Percentiles rank a stretch among this genome's conserved stretches.
phyloP scores from a whole-genome alignment of 176 grass and related monocot species.

The Rhynchospora breviuscula region DNA sequence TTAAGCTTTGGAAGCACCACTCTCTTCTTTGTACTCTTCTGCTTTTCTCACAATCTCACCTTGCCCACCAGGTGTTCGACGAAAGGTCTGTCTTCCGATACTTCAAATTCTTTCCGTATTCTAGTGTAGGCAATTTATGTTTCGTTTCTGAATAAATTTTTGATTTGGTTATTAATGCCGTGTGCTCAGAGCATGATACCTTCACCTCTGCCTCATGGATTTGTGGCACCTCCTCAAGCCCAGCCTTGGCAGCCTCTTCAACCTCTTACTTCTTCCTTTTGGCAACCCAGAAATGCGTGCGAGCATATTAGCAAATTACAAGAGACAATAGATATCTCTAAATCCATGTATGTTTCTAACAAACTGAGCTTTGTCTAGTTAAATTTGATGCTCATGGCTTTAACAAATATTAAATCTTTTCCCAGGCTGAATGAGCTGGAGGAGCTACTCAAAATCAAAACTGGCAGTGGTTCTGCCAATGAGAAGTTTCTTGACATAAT shows the following conservation, averaged over 20 bases:
- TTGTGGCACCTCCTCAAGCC: conserved; percentile 18
- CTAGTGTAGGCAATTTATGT: not conserved
- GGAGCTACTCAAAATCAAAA: conserved; percentile 32
- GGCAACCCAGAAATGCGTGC: conserved; percentile 51
- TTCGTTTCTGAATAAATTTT: not conserved
- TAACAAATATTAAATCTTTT: not conserved
- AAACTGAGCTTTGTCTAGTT: not conserved
- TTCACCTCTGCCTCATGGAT: not conserved
- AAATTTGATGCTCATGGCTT: not conserved
- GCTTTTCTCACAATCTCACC: not conserved
- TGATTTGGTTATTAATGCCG: not conserved
- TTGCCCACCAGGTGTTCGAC: conserved; percentile 12
- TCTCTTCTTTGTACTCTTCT: too few relatives aligned
- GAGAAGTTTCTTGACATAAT: conserved; percentile 36
- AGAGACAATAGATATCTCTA: conserved; percentile 46
- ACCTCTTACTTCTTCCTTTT: conserved; percentile 30
- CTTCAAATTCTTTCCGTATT: not conserved
- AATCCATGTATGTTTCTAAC: conserved; percentile 40
- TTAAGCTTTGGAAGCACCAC: too few relatives aligned
- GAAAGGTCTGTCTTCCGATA: not conserved
- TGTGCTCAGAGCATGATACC: conserved; percentile 11
- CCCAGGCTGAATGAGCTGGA: conserved; percentile 66
- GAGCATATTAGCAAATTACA: conserved; percentile 60
- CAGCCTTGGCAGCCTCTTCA: conserved; percentile 27
- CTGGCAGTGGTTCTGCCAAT: not conserved